Base-by-base conservation (phyloP, 768 basidiomycete genomes). In the Clathrus columnatus region DNA sequence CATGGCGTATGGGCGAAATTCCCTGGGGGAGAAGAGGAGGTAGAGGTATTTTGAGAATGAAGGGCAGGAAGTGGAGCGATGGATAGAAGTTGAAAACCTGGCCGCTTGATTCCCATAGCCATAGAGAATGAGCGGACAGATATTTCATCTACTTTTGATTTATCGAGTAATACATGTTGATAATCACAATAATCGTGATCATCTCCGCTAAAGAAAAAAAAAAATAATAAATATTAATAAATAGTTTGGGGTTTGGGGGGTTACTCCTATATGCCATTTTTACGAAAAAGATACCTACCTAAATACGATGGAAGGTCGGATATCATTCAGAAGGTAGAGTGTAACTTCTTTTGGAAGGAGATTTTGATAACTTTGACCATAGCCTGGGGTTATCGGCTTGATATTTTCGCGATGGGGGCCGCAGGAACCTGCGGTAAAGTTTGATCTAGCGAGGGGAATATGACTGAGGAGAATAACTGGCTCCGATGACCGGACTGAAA, bases 171-270 rank as follows among this genome's bases (percentile, higher is more conserved):
- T 59, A 69, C 61, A 66, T 84, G 81, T 65, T 73, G 72, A 63
- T 83, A 82, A 71, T 89, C 89, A 68, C 95, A 98, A 60, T 94
- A 91, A 63, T 97, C 95, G 66, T 96, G 93, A 64, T 97, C 93
- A 67, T 97, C 92, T 4, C 91, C 95, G 61, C 89, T 91, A 56
- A 48, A 11, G 23, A 36, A 4, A 36, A 36, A n/a, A 36, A n/a
- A 36, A 36, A 11, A 36, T 4, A 36, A 17, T 7, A 7, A 29
- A 41, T 16, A 21, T n/a, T 42, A 29, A 42, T 14, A 36, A 36
- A 36, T 2, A 36, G n/a, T 36, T 14, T 36, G 11, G 11, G n/a
- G 2, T 36, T 36, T 14, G 36, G 14, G 14, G 6, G 7, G 30
- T 32, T 32, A 14, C 14, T 32, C 3, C 23, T 16, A 1, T 45